Evolutionary conservation across 208 protist species (phyloP).

Genomic region (Perkinsela sp.): DNA sequence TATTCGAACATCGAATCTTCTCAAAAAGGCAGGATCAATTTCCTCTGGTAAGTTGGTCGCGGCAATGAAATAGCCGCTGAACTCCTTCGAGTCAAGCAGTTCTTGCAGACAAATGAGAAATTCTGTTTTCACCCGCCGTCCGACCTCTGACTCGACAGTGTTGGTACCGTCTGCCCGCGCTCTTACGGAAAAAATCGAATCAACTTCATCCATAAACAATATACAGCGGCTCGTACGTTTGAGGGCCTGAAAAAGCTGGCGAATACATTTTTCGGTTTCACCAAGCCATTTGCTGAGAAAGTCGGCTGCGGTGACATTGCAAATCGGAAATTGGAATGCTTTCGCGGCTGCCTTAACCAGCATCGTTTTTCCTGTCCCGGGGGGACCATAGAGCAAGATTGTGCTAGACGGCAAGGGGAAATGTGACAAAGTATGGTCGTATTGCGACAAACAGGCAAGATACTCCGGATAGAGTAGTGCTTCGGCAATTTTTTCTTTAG

Average conservation of each 20-base stretch:
- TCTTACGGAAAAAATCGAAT: slow-evolving; percentile 50
- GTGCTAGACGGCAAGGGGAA: slow-evolving; percentile 89
- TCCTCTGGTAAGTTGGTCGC: slow-evolving; percentile 5
- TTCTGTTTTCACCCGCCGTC: slow-evolving; percentile 2
- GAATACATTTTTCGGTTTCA: slow-evolving; percentile 83
- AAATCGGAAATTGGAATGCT: slow-evolving; percentile 90
- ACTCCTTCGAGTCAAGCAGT: neutral
- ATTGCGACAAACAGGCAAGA: slow-evolving; percentile 23
- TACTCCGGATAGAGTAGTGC: slow-evolving; percentile 56
- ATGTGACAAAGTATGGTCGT: slow-evolving; percentile 23
- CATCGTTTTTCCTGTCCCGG: slow-evolving; percentile 97
- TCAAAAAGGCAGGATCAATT: slow-evolving; percentile 5
- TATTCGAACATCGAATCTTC: slow-evolving; percentile 2
- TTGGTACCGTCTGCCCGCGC: slow-evolving; percentile 11
- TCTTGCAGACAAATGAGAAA: neutral
- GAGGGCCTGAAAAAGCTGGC: slow-evolving; percentile 54
- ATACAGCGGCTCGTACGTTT: slow-evolving; percentile 39
- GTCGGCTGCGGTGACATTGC: slow-evolving; percentile 74
- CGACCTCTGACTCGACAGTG: slow-evolving; percentile 2
- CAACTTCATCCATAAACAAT: slow-evolving; percentile 70
- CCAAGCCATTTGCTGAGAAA: slow-evolving; percentile 71
- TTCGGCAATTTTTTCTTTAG: slow-evolving; percentile 30
- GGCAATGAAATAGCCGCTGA: slow-evolving; percentile 2
- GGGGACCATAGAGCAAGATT: slow-evolving; percentile 96
- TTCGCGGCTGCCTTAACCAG: slow-evolving; percentile 93